A percentile compares a stretch with the other conserved stretches of the same genome.
phyloP scores from a whole-genome alignment of 1,139 yeast genomes.

The Blastobotrys elegans region DNA sequence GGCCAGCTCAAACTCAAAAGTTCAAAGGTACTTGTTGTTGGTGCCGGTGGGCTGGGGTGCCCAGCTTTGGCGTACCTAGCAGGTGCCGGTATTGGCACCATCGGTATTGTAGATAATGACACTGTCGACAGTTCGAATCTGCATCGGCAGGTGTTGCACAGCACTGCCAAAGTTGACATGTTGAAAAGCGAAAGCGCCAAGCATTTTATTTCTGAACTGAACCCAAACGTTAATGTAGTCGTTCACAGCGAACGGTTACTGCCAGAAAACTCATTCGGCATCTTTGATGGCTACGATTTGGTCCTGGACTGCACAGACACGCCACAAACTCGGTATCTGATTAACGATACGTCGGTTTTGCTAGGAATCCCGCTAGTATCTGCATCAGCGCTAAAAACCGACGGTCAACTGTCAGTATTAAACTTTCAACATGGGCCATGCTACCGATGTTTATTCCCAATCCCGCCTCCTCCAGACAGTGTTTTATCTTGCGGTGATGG shows the following conservation, averaged over 20 bases:
- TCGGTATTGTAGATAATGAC: constrained; percentile 89
- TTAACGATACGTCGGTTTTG: constrained; percentile 79
- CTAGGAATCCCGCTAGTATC: constrained; percentile 71
- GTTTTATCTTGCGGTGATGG: constrained; percentile 89
- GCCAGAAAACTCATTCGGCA: constrained; percentile 56
- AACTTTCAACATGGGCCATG: constrained; percentile 81
- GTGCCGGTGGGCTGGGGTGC: constrained; percentile 97
- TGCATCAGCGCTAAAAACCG: constrained; percentile 87
- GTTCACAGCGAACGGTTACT: constrained; percentile 51
- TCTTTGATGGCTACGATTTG: constrained; percentile 61
- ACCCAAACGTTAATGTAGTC: constrained; percentile 58
- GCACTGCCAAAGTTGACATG: constrained; percentile 59
- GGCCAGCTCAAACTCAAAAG: constrained; percentile 56
- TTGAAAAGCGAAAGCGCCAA: constrained; percentile 77
- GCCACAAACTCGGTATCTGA: constrained; percentile 79
- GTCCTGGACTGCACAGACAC: constrained; percentile 94
- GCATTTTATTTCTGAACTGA: constrained; percentile 44
- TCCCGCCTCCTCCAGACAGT: constrained; percentile 80
- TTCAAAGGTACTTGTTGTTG: constrained; percentile 67
- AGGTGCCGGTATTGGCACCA: constrained; percentile 62
- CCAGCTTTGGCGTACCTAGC: constrained; percentile 82
- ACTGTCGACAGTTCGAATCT: constrained; percentile 76
- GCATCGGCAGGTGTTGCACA: constrained; percentile 85
- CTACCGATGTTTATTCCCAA: constrained; percentile 88
- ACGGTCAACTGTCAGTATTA: constrained; percentile 79